Evolutionary conservation across 257 asterid species (phyloP).

Genomic region (Primulina eburnea): DNA sequence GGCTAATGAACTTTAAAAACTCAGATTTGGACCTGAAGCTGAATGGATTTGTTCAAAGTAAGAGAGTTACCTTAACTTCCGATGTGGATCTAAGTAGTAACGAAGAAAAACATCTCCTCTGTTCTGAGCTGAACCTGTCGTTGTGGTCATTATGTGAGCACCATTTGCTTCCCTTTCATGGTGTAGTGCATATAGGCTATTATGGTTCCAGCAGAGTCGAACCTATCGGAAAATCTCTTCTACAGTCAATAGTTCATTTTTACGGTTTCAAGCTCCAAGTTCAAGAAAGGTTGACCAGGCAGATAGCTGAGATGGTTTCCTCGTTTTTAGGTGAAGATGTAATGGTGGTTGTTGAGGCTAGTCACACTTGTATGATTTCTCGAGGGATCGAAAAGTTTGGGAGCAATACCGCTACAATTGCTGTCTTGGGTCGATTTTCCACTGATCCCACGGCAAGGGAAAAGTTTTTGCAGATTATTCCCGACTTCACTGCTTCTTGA

Average conservation of each 20-base stretch:
- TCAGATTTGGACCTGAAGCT: slow-evolving; percentile 58
- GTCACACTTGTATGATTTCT: slow-evolving; percentile 92
- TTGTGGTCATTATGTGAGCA: slow-evolving; percentile 95
- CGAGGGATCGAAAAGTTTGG: slow-evolving; percentile 90
- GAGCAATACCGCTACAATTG: slow-evolving; percentile 83
- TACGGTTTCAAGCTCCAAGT: slow-evolving; percentile 95
- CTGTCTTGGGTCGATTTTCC: slow-evolving; percentile 78
- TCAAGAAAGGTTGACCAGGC: slow-evolving; percentile 92
- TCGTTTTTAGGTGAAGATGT: slow-evolving; percentile 73
- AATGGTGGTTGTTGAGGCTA: slow-evolving; percentile 86
- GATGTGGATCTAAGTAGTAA: slow-evolving; percentile 28
- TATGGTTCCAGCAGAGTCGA: slow-evolving; percentile 36
- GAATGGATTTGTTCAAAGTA: slow-evolving; percentile 40
- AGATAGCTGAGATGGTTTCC: slow-evolving; percentile 78
- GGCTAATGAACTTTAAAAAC: slow-evolving; percentile 70
- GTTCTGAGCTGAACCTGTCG: slow-evolving; percentile 58
- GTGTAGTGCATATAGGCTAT: slow-evolving; percentile 83
- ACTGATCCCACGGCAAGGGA: slow-evolving; percentile 61
- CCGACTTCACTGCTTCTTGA: slow-evolving; percentile 38
- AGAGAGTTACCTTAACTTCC: slow-evolving; percentile 30
- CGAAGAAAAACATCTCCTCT: slow-evolving; percentile 30
- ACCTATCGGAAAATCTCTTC: slow-evolving; percentile 48
- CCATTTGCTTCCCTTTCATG: slow-evolving; percentile 90
- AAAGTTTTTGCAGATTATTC: slow-evolving; percentile 73
- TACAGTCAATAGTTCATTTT: slow-evolving; percentile 75